Percentiles rank a stretch among this genome's conserved stretches.
phyloP scores from a whole-genome alignment of 1,284 basidiomycete genomes.

The Stereum hirsutum region DNA sequence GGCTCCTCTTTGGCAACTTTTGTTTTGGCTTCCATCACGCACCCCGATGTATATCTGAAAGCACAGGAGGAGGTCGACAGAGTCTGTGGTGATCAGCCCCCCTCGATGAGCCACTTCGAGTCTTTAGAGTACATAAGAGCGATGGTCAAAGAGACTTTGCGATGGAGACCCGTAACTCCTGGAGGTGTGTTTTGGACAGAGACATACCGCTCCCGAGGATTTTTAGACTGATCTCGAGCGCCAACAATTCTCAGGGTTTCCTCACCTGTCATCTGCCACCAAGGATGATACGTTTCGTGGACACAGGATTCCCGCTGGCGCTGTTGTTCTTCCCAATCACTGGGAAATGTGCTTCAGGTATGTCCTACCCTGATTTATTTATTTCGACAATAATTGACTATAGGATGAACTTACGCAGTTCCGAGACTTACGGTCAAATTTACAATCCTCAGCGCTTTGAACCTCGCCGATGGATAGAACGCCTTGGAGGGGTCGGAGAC shows the following conservation, averaged over 20 bases:
- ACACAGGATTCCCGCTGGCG: neutral
- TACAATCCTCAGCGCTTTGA: neutral
- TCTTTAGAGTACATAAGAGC: neutral
- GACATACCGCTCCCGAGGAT: neutral
- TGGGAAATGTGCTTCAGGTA: neutral
- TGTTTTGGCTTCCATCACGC: neutral
- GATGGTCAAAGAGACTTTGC: neutral
- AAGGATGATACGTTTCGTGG: neutral
- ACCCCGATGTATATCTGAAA: neutral
- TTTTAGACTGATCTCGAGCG: neutral
- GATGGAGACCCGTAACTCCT: neutral
- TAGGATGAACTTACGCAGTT: neutral
- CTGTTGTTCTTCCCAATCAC: neutral
- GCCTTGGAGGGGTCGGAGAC: neutral
- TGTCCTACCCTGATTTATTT: neutral
- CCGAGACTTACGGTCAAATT: neutral
- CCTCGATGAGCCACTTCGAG: neutral
- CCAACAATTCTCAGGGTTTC: neutral
- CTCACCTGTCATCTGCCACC: neutral
- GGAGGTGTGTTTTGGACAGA: neutral
- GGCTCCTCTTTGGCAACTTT: neutral
- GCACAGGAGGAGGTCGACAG: conserved; percentile 1
- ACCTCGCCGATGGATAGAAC: neutral
- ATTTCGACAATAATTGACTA: neutral
- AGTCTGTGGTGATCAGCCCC: neutral